Conservation (phyloP, 2,329 filamentous ascomycete genomes). For the Penicillium sp. region DNA sequence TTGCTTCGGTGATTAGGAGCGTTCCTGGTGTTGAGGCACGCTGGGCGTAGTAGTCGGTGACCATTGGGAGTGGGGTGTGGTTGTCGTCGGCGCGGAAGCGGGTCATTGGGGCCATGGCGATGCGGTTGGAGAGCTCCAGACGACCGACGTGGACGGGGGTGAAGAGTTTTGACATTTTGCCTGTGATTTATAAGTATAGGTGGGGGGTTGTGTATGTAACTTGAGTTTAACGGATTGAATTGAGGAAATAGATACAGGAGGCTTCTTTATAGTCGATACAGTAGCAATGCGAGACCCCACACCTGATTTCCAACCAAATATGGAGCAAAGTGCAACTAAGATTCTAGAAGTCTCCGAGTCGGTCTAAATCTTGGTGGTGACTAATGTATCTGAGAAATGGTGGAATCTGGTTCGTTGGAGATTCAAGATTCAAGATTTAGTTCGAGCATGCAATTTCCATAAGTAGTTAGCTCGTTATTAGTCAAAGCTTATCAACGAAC, state of each 20-base stretch:
- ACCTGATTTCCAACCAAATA: too few species aligned
- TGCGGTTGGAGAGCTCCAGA: slow-evolving; percentile 42
- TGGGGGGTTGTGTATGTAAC: not conserved
- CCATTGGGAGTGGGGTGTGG: slow-evolving; percentile 45
- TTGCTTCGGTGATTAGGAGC: slow-evolving; percentile 57
- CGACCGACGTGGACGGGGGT: slow-evolving; percentile 42
- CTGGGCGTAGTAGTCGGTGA: slow-evolving; percentile 52
- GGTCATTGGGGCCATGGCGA: slow-evolving; percentile 58
- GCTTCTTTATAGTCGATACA: not conserved
- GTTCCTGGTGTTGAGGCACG: slow-evolving; percentile 52
- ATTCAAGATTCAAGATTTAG: not conserved
- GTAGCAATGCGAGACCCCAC: not conserved
- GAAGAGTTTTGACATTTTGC: slow-evolving; percentile 28
- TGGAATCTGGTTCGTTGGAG: not conserved
- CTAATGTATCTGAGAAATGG: not conserved
- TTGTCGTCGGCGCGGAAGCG: slow-evolving; percentile 50
- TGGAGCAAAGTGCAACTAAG: not conserved
- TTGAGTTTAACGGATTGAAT: not conserved
- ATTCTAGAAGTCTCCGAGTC: slow-evolving; percentile 5
- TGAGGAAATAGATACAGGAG: not conserved
- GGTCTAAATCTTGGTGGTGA: not conserved
- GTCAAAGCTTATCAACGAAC: not conserved
- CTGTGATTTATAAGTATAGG: too few species aligned
- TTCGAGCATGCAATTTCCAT: not conserved
- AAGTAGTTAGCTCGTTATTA: too few species aligned